Percentiles rank a stretch among this genome's conserved stretches.
These are phyloP conservation scores for Arachnomyces sp. DNA, from an alignment of 2,329 filamentous ascomycete genomes.

Conservation along the genomic window DNA sequence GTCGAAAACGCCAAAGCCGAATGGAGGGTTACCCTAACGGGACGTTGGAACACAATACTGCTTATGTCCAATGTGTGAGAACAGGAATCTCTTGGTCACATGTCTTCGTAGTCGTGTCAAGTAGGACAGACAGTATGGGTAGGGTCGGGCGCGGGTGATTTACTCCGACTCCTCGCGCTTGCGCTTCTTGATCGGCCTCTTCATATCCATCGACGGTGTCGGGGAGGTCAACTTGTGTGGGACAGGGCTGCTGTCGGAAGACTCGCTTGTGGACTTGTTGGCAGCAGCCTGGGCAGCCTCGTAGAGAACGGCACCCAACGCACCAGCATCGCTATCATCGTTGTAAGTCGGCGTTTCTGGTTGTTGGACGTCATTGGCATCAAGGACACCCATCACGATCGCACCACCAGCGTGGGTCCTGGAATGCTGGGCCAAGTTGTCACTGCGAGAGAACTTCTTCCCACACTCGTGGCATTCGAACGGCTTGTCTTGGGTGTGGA, in stretches of 20 bases:
- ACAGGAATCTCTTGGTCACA: constrained; percentile 32
- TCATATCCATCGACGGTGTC: constrained; percentile 31
- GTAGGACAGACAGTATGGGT: constrained; percentile 7
- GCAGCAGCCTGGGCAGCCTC: constrained; percentile 69
- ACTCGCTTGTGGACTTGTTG: constrained; percentile 46
- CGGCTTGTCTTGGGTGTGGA: constrained; percentile 97
- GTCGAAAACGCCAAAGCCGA: too few relatives aligned
- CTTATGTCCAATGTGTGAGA: constrained; percentile 9
- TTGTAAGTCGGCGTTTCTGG: constrained; percentile 33
- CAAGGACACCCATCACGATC: constrained; percentile 82
- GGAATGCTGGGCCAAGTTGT: constrained; percentile 94
- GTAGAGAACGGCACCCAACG: constrained; percentile 71
- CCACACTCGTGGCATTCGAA: constrained; percentile 97
- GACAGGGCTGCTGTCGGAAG: constrained; percentile 28
- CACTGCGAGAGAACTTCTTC: constrained; percentile 97
- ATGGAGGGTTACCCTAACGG: too few relatives aligned
- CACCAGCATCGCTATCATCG: constrained; percentile 54
- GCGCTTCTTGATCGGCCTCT: constrained; percentile 64
- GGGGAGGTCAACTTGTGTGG: constrained; percentile 13
- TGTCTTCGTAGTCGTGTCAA: constrained; percentile 27
- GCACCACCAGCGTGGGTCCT: constrained; percentile 86
- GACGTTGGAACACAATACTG: not conserved
- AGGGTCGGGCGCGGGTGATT: constrained; percentile 13
- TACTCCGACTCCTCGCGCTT: constrained; percentile 61
- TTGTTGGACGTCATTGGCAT: constrained; percentile 53